Base-by-base conservation (phyloP, 148 eudicot species). In the Selenicereus undatus region DNA sequence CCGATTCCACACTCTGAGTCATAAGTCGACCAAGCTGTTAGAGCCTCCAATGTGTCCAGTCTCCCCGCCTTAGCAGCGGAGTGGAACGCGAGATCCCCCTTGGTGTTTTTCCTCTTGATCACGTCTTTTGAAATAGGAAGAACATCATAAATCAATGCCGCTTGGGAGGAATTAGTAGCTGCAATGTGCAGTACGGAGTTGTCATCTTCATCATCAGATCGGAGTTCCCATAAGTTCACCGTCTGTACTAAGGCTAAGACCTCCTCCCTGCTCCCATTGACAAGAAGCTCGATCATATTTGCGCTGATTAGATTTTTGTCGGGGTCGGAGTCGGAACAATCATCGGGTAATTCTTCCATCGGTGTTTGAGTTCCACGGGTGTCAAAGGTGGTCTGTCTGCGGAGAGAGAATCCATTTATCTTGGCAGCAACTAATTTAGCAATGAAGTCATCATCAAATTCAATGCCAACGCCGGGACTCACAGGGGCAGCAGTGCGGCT, bases 171-270 rank as follows among this genome's bases (percentile, higher is more conserved):
- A 21, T 62, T 20, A 30, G 76, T 80, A 6, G 91, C 71, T 81
- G 79, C 88, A 84, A 82, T 76, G 89, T 82, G 79, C 6, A 76
- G 79, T 0, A 76, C 85, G 82, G 78, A 0, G 86, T 80, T 54
- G 88, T 81, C n/a, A 87, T 89, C 81, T 50, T 86, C 71, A 83
- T 39, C 29, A 84, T 76, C 43, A 39, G 43, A 62, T 83, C 77
- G 12, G 84, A 79, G 48, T 84, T 86, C 48, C 16, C 69, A 60
- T 30, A 76, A 45, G 11, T 26, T 26, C 27, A 16, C 17, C 26
- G 27, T 20, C n/a, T 58, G 58, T 52, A 9, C 62, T 8, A n/a
- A 0, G 68, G 17, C 27, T 24, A 62, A 62, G 68, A 62, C 11
- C 26, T 62, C 29, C 22, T 54, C 62, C 62, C 21, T 54, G 20